Evolutionary conservation across 1,284 basidiomycete genomes (phyloP).

Genomic region (Fomitopsis palustris): DNA sequence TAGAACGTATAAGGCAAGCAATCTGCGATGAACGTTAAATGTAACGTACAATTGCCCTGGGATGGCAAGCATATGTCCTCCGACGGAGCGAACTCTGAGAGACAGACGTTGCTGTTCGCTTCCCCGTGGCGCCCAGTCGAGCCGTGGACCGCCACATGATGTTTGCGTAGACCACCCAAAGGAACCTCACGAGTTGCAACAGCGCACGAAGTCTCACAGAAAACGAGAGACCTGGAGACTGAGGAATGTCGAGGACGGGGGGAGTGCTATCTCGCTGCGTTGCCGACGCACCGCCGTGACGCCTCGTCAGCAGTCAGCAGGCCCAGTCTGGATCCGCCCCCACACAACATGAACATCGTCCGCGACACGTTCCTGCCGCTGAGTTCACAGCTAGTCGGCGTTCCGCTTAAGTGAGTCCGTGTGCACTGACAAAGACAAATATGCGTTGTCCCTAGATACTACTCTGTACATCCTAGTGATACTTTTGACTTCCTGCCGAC

Average conservation of each 20-base stretch:
- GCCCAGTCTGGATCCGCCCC: neutral
- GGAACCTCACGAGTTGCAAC: neutral
- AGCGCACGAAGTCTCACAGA: neutral
- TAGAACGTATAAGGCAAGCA: neutral
- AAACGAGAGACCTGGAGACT: neutral
- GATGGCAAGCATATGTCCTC: neutral
- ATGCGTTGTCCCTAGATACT: neutral
- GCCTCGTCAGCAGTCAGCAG: neutral
- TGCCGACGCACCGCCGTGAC: neutral
- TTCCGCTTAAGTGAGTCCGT: too few relatives aligned
- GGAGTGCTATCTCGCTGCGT: neutral
- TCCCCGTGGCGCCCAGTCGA: neutral
- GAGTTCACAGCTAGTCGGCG: too few relatives aligned
- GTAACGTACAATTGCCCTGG: neutral
- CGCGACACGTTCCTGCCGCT: too few relatives aligned
- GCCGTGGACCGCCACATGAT: slow-evolving; percentile 6
- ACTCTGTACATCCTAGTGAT: neutral
- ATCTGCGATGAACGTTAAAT: neutral
- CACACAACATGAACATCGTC: neutral
- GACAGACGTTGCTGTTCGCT: neutral
- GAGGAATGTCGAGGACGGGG: neutral
- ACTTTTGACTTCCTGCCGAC: neutral
- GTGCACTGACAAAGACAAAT: neutral
- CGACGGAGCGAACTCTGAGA: neutral
- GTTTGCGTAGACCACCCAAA: neutral